Evolutionary conservation across 345 rosid genomes (phyloP), one percentile per base, ranked within the genome.

Genomic region (Clarkia xantiana): DNA sequence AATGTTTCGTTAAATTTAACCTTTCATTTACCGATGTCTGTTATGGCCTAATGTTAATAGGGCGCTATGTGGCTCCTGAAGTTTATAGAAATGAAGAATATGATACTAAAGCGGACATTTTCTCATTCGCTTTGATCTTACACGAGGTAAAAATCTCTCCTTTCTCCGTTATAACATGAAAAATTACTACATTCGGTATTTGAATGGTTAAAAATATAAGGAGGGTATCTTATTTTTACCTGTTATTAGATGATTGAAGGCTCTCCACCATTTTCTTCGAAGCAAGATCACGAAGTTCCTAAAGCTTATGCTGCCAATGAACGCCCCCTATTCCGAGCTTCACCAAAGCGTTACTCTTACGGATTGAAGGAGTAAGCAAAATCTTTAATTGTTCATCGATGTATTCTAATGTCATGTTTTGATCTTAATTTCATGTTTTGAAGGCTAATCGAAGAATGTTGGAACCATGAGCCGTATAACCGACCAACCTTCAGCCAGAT

Each of bases 31-130:
- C 10, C 1, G 38, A 58, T 40, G 45, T n/a, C 49, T 15, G 54
- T 18, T 52, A 50, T 45, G 36, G 42, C 14, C 16, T n/a, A n/a
- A 53, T 49, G 7, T 52, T 41, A 48, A 43, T 70, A 81, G 94
- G 82, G 76, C 62, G 90, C 43, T 84, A 84, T 63, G 84, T 73
- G 72, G 94, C 90, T 56, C 90, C 90, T 36, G 94, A 81, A 66
- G 86, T 84, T 29, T 81, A 63, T 55, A 81, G 66, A 59, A 81
- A 75, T 58, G 86, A 84, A 75, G 94, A 77, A 59, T 81, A 81
- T 65, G 94, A 67, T 50, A 81, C 86, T 48, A 84, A 76, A 73
- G 94, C 70, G 51, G 90, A 84, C 58, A 80, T 84, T 14, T 84
- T 81, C 67, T 81, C 94, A 3, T 84, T 84, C 59, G 86, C 86